Conservation (phyloP, 768 basidiomycete species). For the Termitomyces sp. region DNA sequence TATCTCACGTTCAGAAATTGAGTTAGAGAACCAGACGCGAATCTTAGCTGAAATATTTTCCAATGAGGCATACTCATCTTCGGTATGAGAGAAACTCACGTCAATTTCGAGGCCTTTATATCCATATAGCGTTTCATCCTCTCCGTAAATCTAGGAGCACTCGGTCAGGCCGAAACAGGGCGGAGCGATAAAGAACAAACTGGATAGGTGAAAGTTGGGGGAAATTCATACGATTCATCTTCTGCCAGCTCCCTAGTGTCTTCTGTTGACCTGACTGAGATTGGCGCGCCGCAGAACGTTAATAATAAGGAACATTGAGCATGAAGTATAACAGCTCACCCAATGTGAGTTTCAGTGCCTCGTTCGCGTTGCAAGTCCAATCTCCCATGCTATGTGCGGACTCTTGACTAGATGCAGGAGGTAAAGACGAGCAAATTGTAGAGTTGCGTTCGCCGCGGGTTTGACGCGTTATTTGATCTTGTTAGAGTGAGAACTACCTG, state of each 20-base stretch:
- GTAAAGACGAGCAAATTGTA: neutral
- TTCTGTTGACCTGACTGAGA: constrained; percentile 60
- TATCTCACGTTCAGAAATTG: constrained; percentile 71
- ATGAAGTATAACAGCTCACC: constrained; percentile 39
- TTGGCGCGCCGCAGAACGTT: neutral
- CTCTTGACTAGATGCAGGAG: neutral
- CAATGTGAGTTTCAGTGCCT: constrained; percentile 69
- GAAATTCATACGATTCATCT: constrained; percentile 65
- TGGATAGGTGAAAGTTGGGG: constrained; percentile 92
- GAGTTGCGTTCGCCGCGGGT: neutral
- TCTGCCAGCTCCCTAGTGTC: constrained; percentile 55
- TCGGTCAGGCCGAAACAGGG: neutral
- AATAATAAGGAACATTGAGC: neutral
- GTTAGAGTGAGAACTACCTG: constrained; percentile 1
- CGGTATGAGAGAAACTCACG: constrained; percentile 37
- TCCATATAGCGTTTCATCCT: constrained; percentile 95
- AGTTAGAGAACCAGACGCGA: constrained; percentile 82
- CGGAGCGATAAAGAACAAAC: constrained; percentile 34
- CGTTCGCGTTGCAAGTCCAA: constrained; percentile 80
- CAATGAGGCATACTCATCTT: neutral
- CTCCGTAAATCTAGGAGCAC: constrained; percentile 77
- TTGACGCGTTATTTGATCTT: constrained; percentile 18
- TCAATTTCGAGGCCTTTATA: constrained; percentile 82
- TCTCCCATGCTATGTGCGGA: constrained; percentile 34
- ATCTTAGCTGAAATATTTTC: constrained; percentile 50